Evolutionary conservation across 768 basidiomycete species (phyloP).

Genomic region (Mycena galopus): DNA sequence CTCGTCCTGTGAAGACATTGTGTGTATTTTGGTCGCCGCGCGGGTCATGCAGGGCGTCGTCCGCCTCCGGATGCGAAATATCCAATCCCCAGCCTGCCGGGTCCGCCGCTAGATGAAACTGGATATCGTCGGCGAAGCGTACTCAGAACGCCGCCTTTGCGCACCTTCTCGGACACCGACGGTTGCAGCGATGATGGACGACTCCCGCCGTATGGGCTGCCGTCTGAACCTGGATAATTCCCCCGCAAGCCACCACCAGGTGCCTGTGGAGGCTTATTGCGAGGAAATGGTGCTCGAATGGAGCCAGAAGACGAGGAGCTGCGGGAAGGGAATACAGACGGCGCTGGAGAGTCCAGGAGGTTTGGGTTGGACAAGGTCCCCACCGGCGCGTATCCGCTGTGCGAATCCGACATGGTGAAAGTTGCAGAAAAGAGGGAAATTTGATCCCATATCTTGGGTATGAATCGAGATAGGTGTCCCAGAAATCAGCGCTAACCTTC

Average conservation of each 20-base stretch:
- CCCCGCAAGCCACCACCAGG: constrained; percentile 17
- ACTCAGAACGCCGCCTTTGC: neutral
- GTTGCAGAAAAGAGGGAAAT: too few species aligned
- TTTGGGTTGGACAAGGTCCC: neutral
- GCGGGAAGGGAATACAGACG: neutral
- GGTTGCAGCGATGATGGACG: constrained; percentile 14
- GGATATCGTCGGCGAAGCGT: neutral
- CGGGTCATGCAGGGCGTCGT: constrained; percentile 77
- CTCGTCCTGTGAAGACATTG: constrained; percentile 63
- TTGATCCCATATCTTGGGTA: too few species aligned
- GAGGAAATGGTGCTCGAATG: too few species aligned
- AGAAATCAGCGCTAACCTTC: too few species aligned
- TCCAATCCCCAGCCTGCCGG: constrained; percentile 60
- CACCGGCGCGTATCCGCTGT: neutral
- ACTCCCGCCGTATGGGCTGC: constrained; percentile 11
- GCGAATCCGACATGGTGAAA: neutral
- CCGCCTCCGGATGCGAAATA: constrained; percentile 49
- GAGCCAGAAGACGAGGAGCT: too few species aligned
- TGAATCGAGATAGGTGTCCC: too few species aligned
- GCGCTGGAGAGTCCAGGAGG: neutral
- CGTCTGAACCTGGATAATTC: constrained; percentile 16
- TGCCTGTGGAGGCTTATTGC: constrained; percentile 1
- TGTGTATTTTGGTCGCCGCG: constrained; percentile 61
- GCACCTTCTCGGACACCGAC: constrained; percentile 21
- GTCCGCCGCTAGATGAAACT: constrained; percentile 63